Base-by-base conservation (phyloP, 495 filamentous ascomycete genomes). In the Haplographium delicatum region DNA sequence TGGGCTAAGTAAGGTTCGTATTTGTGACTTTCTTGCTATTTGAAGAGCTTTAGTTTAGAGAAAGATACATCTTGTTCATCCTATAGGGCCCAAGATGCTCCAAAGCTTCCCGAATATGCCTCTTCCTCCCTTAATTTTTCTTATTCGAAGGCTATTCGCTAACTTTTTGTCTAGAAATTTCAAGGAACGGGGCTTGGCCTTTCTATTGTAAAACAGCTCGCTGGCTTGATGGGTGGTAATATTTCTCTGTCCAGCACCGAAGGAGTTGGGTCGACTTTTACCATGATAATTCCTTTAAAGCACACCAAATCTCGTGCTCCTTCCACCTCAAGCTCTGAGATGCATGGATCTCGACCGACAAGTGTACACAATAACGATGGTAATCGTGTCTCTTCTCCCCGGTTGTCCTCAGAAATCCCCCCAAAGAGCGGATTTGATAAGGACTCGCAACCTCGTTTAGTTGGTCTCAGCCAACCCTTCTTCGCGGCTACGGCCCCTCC, bases 171-270 rank as follows among this genome's bases (percentile, higher is more conserved):
- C n/a, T n/a, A n/a, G n/a, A n/a, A n/a, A n/a, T n/a, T n/a, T n/a
- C n/a, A n/a, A n/a, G n/a, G n/a, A n/a, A n/a, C n/a, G n/a, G n/a
- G n/a, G n/a, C n/a, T n/a, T n/a, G n/a, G n/a, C n/a, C n/a, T n/a
- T n/a, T n/a, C n/a, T n/a, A 96, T 96, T 57, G 95, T 88, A 62
- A 80, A 83, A 10, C 90, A 96, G 62, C 72, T 96, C 26, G 85
- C 89, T 4, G 82, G 67, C 5, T 67, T 96, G 27, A 95, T 96
- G 88, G 80, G 81, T 33, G 91, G 91, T 19, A 73, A 64, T 5
- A 88, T 96, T 30, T 61, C 74, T 4, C 71, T 96, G 11, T 74
- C 79, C 46, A 95, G 89, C 61, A 73, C 83, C 8, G 72, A 84
- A 16, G 86, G 86, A 16, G 74, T 79, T 24, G 90, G 91, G 7